Evolutionary conservation across 73 alveolate genomes (phyloP).

Genomic region (Symbiodinium pilosum): DNA sequence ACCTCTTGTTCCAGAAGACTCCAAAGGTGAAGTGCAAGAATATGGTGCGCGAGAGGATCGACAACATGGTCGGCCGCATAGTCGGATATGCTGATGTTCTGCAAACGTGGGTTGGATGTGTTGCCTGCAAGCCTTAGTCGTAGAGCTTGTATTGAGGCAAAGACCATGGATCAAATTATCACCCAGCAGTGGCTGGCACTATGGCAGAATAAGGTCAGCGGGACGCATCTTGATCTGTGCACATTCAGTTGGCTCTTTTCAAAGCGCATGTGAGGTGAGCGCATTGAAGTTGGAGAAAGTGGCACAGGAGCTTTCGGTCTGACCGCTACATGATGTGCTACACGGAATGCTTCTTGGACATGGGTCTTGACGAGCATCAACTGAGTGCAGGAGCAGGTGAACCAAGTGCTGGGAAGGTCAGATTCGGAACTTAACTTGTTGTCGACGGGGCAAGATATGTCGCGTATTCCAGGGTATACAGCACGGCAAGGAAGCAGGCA

Average conservation of each 20-base stretch:
- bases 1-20: background rate
- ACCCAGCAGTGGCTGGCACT: conserved; percentile 50
- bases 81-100: background rate
- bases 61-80: background rate
- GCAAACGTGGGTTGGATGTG: no score
- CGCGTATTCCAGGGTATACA: background rate
- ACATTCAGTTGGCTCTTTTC: no score
- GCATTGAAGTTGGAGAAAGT: background rate
- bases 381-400: background rate
- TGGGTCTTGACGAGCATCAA: background rate
- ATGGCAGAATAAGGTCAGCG: conserved; percentile 32
- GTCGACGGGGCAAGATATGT: background rate
- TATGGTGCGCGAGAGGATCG: background rate
- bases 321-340: no score
- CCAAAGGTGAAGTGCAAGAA: conserved; percentile 7
- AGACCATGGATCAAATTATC: background rate
- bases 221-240: no score
- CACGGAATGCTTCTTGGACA: background rate
- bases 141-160: background rate
- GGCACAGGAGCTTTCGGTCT: background rate
- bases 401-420: background rate
- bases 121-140: no score
- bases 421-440: background rate
- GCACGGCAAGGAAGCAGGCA: conserved; percentile 1
- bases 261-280: background rate